Evolutionary conservation across 2,329 filamentous ascomycete genomes (phyloP).

Genomic region (Claviceps arundinis): DNA sequence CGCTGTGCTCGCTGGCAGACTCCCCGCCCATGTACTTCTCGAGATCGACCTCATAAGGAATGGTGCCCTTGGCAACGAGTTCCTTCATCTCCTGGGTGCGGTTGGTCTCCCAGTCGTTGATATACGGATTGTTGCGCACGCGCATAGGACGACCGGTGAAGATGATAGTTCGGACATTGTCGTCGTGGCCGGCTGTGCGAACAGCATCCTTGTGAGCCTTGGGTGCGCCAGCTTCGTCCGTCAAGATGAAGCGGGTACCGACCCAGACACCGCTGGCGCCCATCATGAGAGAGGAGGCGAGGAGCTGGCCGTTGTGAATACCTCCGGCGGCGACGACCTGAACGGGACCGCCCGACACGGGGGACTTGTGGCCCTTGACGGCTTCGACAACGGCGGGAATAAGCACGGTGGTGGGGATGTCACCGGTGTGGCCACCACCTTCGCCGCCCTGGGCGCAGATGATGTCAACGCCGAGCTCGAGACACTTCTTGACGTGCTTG

Average conservation of each 20-base stretch:
- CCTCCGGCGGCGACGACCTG: slow-evolving; percentile 90
- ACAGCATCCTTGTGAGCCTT: slow-evolving; percentile 93
- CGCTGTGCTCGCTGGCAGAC: slow-evolving; percentile 46
- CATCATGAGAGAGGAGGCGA: slow-evolving; percentile 84
- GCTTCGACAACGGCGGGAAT: slow-evolving; percentile 85
- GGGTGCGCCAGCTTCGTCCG: slow-evolving; percentile 87
- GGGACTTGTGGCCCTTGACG: slow-evolving; percentile 68
- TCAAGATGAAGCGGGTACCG: slow-evolving; percentile 88
- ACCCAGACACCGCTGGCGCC: slow-evolving; percentile 92
- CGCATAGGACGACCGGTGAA: slow-evolving; percentile 94
- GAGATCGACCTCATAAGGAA: slow-evolving; percentile 89
- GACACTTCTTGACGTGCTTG: slow-evolving; percentile 95
- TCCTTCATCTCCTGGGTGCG: slow-evolving; percentile 82
- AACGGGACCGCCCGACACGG: slow-evolving; percentile 74
- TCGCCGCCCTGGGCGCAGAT: slow-evolving; percentile 98
- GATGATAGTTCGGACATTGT: slow-evolving; percentile 94
- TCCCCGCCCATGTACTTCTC: slow-evolving; percentile 57
- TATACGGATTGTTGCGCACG: slow-evolving; percentile 88
- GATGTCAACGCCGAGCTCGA: slow-evolving; percentile 83
- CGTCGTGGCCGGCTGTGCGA: slow-evolving; percentile 79
- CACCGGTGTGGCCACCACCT: slow-evolving; percentile 90
- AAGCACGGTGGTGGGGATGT: slow-evolving; percentile 81
- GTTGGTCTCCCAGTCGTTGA: slow-evolving; percentile 92
- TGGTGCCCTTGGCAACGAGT: slow-evolving; percentile 74
- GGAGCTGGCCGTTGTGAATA: slow-evolving; percentile 80